Base-by-base conservation (phyloP, 208 protist genomes). In the Trypanosoma brucei region DNA sequence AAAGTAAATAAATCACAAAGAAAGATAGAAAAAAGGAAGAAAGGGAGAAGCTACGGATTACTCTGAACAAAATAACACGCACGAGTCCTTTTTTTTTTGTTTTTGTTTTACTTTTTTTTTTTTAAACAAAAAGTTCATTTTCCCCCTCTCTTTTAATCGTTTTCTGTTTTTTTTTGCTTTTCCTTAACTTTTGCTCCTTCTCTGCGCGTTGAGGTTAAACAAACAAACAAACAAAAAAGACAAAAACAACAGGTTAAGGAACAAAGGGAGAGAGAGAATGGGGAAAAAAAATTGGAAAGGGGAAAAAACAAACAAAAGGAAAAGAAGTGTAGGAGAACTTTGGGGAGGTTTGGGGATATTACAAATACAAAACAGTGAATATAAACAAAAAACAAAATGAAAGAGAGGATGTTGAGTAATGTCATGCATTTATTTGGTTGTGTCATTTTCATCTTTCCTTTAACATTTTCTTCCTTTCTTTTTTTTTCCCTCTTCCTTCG, bases 311-410 rank as follows among this genome's bases (percentile, higher is more conserved):
- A 36, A 42, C 53, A 52, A 40, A 31, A 46, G 44, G 34, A 60
- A 66, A 59, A 59, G 60, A n/a, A 36, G 35, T 33, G 46, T 22
- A n/a, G 65, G 52, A 31, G 45, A 65, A 5, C 34, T 42, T 50
- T 68, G 22, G 22, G 22, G 22, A 22, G 22, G 22, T 22, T 0
- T 22, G 22, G 22, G 22, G 22, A 22, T 51, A 35, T 4, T 60
- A 37, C 48, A 68, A 46, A 33, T 67, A 9, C 39, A 60, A 55
- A 72, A 59, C 55, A 56, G 54, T 7, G 38, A 62, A 49, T 50
- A 66, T 62, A 36, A 22, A 22, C 22, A 22, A 22, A 22, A 22
- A 22, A 22, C 22, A 22, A 22, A 22, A 22, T 22, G 22, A 22
- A 22, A 0, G 22, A 22, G 22, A 22, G 22, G 22, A 22, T 22